These are phyloP conservation scores for Dichotomocladium elegans DNA, from an alignment of 371 early-diverging fungal genomes.

Conservation along the genomic window DNA sequence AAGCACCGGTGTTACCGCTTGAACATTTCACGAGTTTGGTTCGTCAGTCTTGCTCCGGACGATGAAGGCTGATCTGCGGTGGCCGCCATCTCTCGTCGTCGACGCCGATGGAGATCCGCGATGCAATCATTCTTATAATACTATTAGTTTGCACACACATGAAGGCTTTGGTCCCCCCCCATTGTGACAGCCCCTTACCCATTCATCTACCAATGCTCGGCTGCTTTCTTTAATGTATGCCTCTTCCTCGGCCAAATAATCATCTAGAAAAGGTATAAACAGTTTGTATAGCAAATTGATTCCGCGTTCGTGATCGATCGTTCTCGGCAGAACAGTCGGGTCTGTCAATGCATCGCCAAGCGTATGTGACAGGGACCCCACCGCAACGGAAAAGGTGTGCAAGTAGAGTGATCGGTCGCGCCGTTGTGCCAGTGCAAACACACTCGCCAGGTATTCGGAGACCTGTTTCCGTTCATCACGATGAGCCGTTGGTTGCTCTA, in stretches of 20 bases:
- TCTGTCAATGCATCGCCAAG: slow-evolving; percentile 54
- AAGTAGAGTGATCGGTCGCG: slow-evolving; percentile 31
- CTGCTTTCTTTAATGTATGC: slow-evolving; percentile 28
- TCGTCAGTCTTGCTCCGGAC: slow-evolving; percentile 11
- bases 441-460: slow-evolving; percentile 40
- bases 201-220: slow-evolving; percentile 37
- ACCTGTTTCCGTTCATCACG: too few species aligned
- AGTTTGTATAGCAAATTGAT: slow-evolving; percentile 59
- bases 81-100: slow-evolving; percentile 5
- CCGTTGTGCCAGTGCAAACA: slow-evolving; percentile 34
- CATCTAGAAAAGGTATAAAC: slow-evolving; percentile 69
- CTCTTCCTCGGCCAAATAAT: slow-evolving; percentile 59
- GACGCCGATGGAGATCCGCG: slow-evolving; percentile 4
- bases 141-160: too few species aligned
- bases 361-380: slow-evolving; percentile 19
- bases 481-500: too few species aligned
- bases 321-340: slow-evolving; percentile 18
- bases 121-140: too few species aligned
- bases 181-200: too few species aligned
- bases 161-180: too few species aligned
- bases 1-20: slow-evolving; percentile 17
- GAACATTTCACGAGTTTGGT: slow-evolving; percentile 17
- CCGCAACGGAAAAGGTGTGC: slow-evolving; percentile 25
- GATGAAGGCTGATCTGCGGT: slow-evolving; percentile 7
- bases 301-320: slow-evolving; percentile 32